These are phyloP conservation scores for Knoxdaviesia proteae DNA, from an alignment of 2,329 filamentous ascomycete genomes.

Conservation along the genomic window DNA sequence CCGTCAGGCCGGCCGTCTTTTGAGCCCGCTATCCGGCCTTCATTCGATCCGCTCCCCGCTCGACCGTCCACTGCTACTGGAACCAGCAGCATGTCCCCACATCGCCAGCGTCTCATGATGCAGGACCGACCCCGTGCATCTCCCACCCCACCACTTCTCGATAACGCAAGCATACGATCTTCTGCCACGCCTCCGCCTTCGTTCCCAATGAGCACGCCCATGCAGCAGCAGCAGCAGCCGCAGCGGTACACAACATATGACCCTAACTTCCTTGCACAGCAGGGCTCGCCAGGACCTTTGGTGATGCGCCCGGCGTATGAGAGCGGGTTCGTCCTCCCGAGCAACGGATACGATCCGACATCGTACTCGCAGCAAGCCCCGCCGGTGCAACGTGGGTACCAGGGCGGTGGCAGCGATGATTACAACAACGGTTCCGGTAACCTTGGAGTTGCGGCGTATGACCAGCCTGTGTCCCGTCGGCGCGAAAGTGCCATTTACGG, in stretches of 20 bases:
- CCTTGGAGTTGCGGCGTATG: constrained; percentile 8
- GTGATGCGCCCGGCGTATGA: constrained; percentile 23
- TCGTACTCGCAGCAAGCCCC: constrained; percentile 5
- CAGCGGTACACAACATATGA: constrained; percentile 19
- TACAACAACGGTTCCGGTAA: background rate
- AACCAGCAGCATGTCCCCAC: constrained; percentile 24
- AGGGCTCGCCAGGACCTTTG: constrained; percentile 6
- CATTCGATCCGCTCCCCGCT: constrained; percentile 9
- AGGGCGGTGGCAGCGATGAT: background rate
- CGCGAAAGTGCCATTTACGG: constrained; percentile 42
- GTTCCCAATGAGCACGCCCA: constrained; percentile 1
- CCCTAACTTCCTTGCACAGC: constrained; percentile 18
- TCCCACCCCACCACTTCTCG: constrained; percentile 6
- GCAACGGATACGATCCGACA: constrained; percentile 7
- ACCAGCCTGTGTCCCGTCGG: constrained; percentile 21
- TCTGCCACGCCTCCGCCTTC: constrained; percentile 3
- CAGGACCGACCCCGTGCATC: constrained; percentile 8
- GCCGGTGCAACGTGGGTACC: constrained; percentile 10
- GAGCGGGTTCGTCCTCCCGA: constrained; percentile 9
- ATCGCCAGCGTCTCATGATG: constrained; percentile 24
- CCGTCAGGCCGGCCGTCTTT: constrained; percentile 7
- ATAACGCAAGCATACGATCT: constrained; percentile 1
- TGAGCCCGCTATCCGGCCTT: constrained; percentile 7
- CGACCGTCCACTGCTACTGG: constrained; percentile 29
- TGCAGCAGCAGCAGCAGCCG: background rate